Evolutionary conservation across 345 rosid species (phyloP).

Genomic region (Sonneratia alba): DNA sequence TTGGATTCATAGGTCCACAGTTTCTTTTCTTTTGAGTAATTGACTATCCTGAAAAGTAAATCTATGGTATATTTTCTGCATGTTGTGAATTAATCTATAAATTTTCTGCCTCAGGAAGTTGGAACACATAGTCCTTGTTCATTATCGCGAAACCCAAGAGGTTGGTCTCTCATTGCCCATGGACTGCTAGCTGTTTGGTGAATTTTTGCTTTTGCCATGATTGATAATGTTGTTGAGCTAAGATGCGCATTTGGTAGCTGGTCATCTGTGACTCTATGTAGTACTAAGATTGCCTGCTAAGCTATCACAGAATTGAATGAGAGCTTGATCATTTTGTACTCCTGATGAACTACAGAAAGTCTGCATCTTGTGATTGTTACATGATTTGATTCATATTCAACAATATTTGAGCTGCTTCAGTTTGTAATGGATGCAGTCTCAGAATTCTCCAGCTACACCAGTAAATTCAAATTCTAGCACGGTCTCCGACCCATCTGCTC

Average conservation of each 20-base stretch:
- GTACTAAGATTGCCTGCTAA: background rate
- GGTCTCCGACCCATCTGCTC: constrained; percentile 46
- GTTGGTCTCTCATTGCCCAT: constrained; percentile 30
- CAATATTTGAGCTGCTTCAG: background rate
- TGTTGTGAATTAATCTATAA: background rate
- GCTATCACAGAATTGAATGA: background rate
- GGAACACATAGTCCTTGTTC: constrained; percentile 94
- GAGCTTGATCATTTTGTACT: background rate
- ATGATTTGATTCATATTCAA: background rate
- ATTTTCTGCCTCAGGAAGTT: constrained; percentile 43
- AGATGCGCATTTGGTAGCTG: background rate
- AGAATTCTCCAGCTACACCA: constrained; percentile 69
- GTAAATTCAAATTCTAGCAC: constrained; percentile 79
- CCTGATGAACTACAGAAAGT: background rate
- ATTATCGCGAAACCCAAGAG: constrained; percentile 96
- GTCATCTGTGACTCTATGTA: background rate
- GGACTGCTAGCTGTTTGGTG: background rate
- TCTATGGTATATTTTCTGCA: background rate
- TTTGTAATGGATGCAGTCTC: constrained; percentile 30
- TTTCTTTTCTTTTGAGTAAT: background rate
- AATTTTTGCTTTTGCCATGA: background rate
- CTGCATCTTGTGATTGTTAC: background rate
- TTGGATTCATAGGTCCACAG: constrained; percentile 4
- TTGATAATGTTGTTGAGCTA: background rate
- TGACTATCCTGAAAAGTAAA: background rate